These are phyloP conservation scores for Kodamaea kaohsiungensis DNA, from an alignment of 805 yeast genomes.

Conservation along the genomic window DNA sequence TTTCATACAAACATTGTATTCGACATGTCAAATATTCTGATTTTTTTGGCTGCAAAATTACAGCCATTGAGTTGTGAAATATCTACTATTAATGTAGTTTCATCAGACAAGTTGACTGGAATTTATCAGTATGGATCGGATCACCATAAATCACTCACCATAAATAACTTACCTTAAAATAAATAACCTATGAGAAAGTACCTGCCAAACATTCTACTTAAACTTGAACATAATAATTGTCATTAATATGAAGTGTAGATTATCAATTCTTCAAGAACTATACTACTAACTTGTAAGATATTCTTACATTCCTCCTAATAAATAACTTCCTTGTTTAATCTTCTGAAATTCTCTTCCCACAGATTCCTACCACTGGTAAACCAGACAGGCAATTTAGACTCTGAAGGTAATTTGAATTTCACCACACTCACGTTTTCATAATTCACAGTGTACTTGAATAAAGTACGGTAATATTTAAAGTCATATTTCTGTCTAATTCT, in stretches of 20 bases:
- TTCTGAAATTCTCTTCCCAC: conserved; percentile 57
- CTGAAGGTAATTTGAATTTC: conserved; percentile 58
- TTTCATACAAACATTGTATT: too few species aligned
- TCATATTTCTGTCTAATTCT: conserved; percentile 25
- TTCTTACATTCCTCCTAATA: neutral
- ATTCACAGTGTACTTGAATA: conserved; percentile 30
- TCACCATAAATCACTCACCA: too few species aligned
- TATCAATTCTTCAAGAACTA: neutral
- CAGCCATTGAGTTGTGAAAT: too few species aligned
- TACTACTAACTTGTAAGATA: too few species aligned
- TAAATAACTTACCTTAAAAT: too few species aligned
- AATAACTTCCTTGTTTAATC: conserved; percentile 8
- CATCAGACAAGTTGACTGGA: too few species aligned
- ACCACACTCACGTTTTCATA: conserved; percentile 41
- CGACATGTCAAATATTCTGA: too few species aligned
- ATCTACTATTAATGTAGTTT: too few species aligned
- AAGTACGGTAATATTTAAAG: conserved; percentile 40
- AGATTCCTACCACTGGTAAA: conserved; percentile 59
- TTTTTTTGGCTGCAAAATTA: too few species aligned
- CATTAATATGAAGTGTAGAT: neutral
- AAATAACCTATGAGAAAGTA: too few species aligned
- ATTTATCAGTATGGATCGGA: too few species aligned
- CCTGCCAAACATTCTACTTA: too few species aligned
- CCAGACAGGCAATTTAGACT: conserved; percentile 72
- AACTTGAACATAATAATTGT: neutral